Percentiles rank a stretch among this genome's conserved stretches.
phyloP scores from a whole-genome alignment of 139 green algal genomes.

The Astrephomene gubernaculifera region DNA sequence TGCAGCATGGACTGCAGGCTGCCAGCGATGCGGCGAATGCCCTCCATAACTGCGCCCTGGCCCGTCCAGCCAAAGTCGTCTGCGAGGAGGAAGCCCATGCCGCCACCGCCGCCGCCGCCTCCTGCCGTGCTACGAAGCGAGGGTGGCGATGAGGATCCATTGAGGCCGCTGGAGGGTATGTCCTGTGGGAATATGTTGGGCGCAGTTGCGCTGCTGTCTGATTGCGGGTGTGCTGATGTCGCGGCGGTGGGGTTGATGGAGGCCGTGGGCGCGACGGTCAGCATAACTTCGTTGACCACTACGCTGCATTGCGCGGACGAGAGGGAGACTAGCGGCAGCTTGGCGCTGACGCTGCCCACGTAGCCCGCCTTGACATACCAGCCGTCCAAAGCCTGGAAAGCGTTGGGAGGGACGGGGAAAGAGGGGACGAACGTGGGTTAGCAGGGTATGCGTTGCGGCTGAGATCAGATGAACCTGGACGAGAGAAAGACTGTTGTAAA shows the following conservation, averaged over 20 bases:
- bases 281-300: slow-evolving; percentile 66
- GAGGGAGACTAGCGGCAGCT: slow-evolving; percentile 53
- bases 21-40: slow-evolving; percentile 68
- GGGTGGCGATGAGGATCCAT: neutral
- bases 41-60: slow-evolving; percentile 57
- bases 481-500: too few species aligned
- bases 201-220: too few species aligned
- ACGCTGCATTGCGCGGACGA: slow-evolving; percentile 46
- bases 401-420: neutral
- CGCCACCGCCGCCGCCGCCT: too few species aligned
- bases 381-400: slow-evolving; percentile 47
- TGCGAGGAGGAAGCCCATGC: slow-evolving; percentile 11
- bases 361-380: slow-evolving; percentile 74
- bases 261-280: slow-evolving; percentile 59
- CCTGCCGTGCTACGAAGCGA: neutral
- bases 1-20: slow-evolving; percentile 75
- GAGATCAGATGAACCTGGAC: too few species aligned
- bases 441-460: too few species aligned
- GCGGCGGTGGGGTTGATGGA: too few species aligned
- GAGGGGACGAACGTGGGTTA: neutral
- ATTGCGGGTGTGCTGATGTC: too few species aligned
- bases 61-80: slow-evolving; percentile 43
- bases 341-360: slow-evolving; percentile 61
- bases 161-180: neutral
- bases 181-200: neutral